These are phyloP conservation scores for Agaricus sinodeliciosus DNA, from an alignment of 768 basidiomycete genomes.

Conservation along the genomic window DNA sequence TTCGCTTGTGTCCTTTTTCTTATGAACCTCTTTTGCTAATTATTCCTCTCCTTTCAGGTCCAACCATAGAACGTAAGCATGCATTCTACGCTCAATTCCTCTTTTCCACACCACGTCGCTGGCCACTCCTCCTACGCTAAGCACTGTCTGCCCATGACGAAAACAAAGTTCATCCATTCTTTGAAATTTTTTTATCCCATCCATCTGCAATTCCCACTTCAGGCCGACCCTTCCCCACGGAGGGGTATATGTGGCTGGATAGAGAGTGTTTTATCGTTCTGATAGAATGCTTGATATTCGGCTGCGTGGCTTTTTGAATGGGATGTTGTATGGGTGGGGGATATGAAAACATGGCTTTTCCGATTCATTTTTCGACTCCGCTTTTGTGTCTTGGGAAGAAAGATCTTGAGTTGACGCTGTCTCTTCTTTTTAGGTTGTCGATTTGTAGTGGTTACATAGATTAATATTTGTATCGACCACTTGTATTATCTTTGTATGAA, in stretches of 20 bases:
- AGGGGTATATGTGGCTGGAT: constrained; percentile 5
- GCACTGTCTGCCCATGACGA: constrained; percentile 36
- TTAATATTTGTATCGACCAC: no score
- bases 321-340: constrained; percentile 26
- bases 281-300: constrained; percentile 40
- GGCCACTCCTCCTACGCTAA: no score
- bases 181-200: constrained; percentile 42
- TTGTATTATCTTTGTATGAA: no score
- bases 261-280: constrained; percentile 25
- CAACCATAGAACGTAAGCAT: constrained; percentile 16
- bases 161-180: constrained; percentile 83
- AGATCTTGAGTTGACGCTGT: not conserved
- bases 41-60: not conserved
- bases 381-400: not conserved
- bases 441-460: no score
- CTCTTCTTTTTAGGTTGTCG: not conserved
- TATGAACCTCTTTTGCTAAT: not conserved
- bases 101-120: no score
- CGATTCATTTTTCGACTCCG: constrained; percentile 28
- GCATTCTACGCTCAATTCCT: no score
- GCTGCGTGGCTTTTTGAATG: constrained; percentile 26
- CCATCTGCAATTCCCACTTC: constrained; percentile 23
- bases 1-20: not conserved
- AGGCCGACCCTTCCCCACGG: constrained; percentile 26
- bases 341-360: constrained; percentile 65